phyloP scores from a whole-genome alignment of 2,329 filamentous ascomycete species.

The Alternaria triticimaculans region DNA sequence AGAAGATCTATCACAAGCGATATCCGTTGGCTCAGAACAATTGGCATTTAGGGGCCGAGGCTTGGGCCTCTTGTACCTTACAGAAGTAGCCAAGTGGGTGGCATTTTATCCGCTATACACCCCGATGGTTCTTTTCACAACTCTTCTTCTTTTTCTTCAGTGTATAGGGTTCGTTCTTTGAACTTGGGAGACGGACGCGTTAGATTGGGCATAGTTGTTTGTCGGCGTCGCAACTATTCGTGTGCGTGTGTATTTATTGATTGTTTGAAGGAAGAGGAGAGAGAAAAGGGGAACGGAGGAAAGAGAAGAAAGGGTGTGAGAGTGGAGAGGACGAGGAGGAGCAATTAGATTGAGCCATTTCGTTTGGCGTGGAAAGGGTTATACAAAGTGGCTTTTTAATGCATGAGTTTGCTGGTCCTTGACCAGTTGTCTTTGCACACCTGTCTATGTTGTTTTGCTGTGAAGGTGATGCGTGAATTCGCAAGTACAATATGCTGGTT shows the following conservation, averaged over 20 bases:
- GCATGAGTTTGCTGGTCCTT: background rate
- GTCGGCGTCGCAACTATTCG: background rate
- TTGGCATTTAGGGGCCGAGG: constrained; percentile 2
- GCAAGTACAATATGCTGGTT: background rate
- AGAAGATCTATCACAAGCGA: background rate
- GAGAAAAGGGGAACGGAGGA: too few relatives aligned
- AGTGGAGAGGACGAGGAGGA: background rate
- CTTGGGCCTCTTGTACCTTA: too few relatives aligned
- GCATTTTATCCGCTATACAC: too few relatives aligned
- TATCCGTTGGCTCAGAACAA: background rate
- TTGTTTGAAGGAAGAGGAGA: background rate
- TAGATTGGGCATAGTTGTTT: background rate
- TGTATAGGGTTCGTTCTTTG: background rate
- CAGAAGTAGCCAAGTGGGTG: too few relatives aligned
- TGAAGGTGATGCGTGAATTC: background rate
- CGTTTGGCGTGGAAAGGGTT: background rate
- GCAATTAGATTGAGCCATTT: background rate
- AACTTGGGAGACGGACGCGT: background rate
- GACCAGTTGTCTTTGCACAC: background rate
- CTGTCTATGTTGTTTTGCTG: background rate
- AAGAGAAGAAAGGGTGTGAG: too few relatives aligned
- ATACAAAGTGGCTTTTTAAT: background rate
- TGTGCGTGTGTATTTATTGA: background rate
- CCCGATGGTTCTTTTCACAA: too few relatives aligned
- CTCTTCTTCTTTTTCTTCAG: background rate